Evolutionary conservation across 2,329 filamentous ascomycete species (phyloP).

Genomic region (Colletotrichum lupini): DNA sequence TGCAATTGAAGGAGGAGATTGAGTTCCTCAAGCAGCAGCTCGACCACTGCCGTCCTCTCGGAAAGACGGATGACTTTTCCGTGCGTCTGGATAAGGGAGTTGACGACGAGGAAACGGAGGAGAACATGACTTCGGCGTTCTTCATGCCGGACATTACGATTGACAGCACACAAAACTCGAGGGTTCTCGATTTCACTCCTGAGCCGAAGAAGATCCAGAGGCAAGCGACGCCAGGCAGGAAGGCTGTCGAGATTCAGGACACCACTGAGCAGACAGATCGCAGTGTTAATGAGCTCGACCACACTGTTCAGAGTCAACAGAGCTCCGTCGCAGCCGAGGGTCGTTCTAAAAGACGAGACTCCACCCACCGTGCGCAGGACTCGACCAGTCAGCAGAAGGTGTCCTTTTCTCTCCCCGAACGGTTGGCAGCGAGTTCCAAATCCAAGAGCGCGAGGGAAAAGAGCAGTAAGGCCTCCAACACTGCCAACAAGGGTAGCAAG

Average conservation of each 20-base stretch:
- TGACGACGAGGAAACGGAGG: conserved; percentile 43
- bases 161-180: conserved; percentile 51
- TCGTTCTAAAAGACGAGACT: conserved; percentile 39
- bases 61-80: conserved; percentile 49
- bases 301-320: conserved; percentile 38
- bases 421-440: conserved; percentile 40
- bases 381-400: conserved; percentile 47
- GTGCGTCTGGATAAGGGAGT: conserved; percentile 46
- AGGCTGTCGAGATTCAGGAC: conserved; percentile 42
- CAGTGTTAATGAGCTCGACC: conserved; percentile 35
- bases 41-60: conserved; percentile 52
- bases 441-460: conserved; percentile 36
- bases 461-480: conserved; percentile 41
- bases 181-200: conserved; percentile 30
- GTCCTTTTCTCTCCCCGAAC: conserved; percentile 54
- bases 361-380: conserved; percentile 15
- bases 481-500: conserved; percentile 57
- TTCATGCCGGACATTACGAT: conserved; percentile 70
- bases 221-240: conserved; percentile 46
- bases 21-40: conserved; percentile 57
- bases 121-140: conserved; percentile 69
- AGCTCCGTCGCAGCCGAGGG: conserved; percentile 34
- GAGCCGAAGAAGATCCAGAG: conserved; percentile 27
- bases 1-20: conserved; percentile 60
- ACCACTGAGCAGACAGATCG: conserved; percentile 42